phyloP scores from a whole-genome alignment of 495 filamentous ascomycete genomes.

The Penicillium bialowiezense region DNA sequence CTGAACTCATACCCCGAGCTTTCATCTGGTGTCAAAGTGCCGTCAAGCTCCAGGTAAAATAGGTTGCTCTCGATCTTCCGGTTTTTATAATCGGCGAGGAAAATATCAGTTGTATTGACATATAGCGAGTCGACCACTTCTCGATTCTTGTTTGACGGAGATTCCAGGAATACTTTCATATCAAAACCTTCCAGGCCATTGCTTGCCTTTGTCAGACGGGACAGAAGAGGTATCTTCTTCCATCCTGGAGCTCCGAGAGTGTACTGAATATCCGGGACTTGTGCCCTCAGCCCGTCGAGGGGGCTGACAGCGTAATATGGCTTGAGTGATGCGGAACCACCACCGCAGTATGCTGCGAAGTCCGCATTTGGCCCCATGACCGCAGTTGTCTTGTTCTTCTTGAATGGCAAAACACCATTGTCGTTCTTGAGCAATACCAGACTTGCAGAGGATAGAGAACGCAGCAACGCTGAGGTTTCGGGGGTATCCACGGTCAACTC shows the following conservation, averaged over 20 bases:
- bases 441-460: too few species aligned
- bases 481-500: too few species aligned
- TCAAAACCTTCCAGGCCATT: too few species aligned
- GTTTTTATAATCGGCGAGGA: slow-evolving; percentile 61
- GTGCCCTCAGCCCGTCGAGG: too few species aligned
- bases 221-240: too few species aligned
- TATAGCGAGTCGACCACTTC: slow-evolving; percentile 45
- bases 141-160: slow-evolving; percentile 37
- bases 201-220: too few species aligned
- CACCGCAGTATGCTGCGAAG: slow-evolving; percentile 68
- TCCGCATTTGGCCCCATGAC: slow-evolving; percentile 80
- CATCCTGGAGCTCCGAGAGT: too few species aligned
- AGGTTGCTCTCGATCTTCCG: slow-evolving; percentile 38
- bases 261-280: too few species aligned
- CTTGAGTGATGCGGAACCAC: slow-evolving; percentile 70
- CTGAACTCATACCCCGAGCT: slow-evolving; percentile 67
- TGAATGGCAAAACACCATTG: slow-evolving; percentile 56
- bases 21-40: slow-evolving; percentile 50
- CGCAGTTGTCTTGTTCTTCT: slow-evolving; percentile 55
- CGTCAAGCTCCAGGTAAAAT: slow-evolving; percentile 59
- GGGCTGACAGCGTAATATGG: slow-evolving; percentile 70
- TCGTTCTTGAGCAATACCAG: slow-evolving; percentile 78
- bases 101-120: slow-evolving; percentile 46
- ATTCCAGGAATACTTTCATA: slow-evolving; percentile 57
- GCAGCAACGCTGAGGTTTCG: too few species aligned